A percentile compares a stretch with the other conserved stretches of the same genome.
Conservation (phyloP, 2,329 filamentous ascomycete species). For the Penicillium expansum region DNA sequence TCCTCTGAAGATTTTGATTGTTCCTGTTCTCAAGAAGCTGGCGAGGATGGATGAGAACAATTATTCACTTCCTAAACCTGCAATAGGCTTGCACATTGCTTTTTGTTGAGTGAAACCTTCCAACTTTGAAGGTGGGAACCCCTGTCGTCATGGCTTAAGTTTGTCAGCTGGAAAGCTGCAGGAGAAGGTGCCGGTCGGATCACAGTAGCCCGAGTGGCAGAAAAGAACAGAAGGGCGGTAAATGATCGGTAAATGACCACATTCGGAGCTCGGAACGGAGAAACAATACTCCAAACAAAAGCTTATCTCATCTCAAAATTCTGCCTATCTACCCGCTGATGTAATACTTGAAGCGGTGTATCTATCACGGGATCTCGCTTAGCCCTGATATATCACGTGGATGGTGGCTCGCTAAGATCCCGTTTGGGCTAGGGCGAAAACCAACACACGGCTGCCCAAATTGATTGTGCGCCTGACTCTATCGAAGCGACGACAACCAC, state of each 20-base stretch:
- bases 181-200: constrained; percentile 23
- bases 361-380: constrained; percentile 28
- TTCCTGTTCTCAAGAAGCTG: background rate
- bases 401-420: constrained; percentile 34
- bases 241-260: background rate
- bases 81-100: background rate
- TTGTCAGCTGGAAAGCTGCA: constrained; percentile 20
- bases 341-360: background rate
- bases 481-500: constrained; percentile 44
- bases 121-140: background rate
- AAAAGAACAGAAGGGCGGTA: constrained; percentile 1
- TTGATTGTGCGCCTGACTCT: constrained; percentile 40
- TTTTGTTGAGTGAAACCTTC: background rate
- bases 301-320: constrained; percentile 6
- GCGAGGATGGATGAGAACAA: no score
- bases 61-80: background rate
- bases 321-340: constrained; percentile 29
- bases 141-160: constrained; percentile 23
- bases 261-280: background rate
- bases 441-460: constrained; percentile 32
- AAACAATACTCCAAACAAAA: background rate
- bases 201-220: constrained; percentile 32
- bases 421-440: constrained; percentile 32
- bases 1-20: background rate
- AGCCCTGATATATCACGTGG: constrained; percentile 25